Base-by-base conservation (phyloP, 2,329 filamentous ascomycete genomes). In the Paramyrothecium sp. region DNA sequence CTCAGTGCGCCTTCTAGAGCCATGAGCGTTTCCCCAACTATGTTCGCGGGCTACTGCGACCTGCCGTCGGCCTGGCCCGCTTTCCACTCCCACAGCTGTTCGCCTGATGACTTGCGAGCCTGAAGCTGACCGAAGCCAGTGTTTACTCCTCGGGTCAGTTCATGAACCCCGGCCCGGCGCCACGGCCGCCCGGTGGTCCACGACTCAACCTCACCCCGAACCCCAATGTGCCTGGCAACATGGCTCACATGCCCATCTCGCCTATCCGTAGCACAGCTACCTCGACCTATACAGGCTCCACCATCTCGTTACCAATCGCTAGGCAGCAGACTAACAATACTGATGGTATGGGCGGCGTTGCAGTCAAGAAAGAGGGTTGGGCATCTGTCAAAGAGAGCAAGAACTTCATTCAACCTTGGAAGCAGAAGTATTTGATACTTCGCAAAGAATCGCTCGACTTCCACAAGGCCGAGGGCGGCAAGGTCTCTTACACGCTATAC, bases 91-190 rank as follows among this genome's bases (percentile, higher is more conserved):
- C 38, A 5, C n/a, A 7, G 13, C 38, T 19, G 13, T 44, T 16
- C 38, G 13, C n/a, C 13, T 44, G n/a, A 17, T 16, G 7, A 16
- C n/a, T 44, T 44, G 13, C 13, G 38, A 44, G n/a, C 13, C 38
- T 4, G 13, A 17, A 44, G 13, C 38, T 44, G 38, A 44, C n/a
- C 33, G 10, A 41, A 54, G 22, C 33, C 67, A 87, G 83, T 70
- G 74, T 82, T 66, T 88, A 87, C 69, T 76, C 82, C 47, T 78
- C 79, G 63, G 84, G 81, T 67, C 85, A 87, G 74, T 98, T 98
- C 79, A 96, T 98, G 90, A 98, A 98, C 75, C 92, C 95, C 61
- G 92, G 95, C 63, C 94, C 95, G 66, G 94, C 95, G 65, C 95
- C 95, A 63, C 89, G 90, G 68, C 94, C 95, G 60, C 95, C 94